Conservation (phyloP, 2,329 filamentous ascomycete genomes). For the Neonectria neomacrospora region DNA sequence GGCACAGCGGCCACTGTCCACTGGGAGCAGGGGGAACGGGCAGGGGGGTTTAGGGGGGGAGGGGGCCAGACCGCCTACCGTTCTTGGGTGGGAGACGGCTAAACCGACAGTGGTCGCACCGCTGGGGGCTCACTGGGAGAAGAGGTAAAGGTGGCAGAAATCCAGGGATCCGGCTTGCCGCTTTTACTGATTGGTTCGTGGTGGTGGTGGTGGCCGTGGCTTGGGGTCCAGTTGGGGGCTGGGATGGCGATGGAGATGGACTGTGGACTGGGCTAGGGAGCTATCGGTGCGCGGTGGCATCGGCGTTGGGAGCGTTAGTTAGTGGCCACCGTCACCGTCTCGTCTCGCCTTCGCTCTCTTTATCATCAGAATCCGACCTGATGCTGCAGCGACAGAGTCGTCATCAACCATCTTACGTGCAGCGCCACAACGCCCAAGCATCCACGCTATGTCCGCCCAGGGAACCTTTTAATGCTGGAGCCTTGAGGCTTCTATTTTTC, state of each 20-base stretch:
- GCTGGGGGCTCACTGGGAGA: slow-evolving; percentile 13
- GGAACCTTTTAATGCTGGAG: slow-evolving; percentile 41
- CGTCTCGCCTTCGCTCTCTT: slow-evolving; percentile 15
- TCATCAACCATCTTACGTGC: slow-evolving; percentile 37
- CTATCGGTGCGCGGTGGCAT: slow-evolving; percentile 10
- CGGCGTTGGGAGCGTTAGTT: slow-evolving; percentile 13
- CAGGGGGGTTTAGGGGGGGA: slow-evolving; percentile 30
- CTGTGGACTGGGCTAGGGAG: slow-evolving; percentile 34
- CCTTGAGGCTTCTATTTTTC: slow-evolving; percentile 42
- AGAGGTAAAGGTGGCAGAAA: slow-evolving; percentile 39
- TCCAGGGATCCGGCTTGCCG: slow-evolving; percentile 44
- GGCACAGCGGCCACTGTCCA: slow-evolving; percentile 26
- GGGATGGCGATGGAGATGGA: slow-evolving; percentile 33
- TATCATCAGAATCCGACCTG: slow-evolving; percentile 7
- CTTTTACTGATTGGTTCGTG: slow-evolving; percentile 52
- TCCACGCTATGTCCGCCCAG: slow-evolving; percentile 41
- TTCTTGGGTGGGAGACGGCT: slow-evolving; percentile 34
- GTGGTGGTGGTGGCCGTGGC: slow-evolving; percentile 44
- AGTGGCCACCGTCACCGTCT: slow-evolving; percentile 22
- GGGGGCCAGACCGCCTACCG: slow-evolving; percentile 44
- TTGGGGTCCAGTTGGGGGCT: slow-evolving; percentile 31
- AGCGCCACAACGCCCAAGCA: slow-evolving; percentile 35
- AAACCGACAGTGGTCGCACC: slow-evolving; percentile 27
- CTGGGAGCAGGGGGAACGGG: slow-evolving; percentile 26
- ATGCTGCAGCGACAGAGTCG: slow-evolving; percentile 26